A percentile compares a stretch with the other conserved stretches of the same genome.
Evolutionary conservation across 1,284 basidiomycete genomes (phyloP).

Genomic region (Quambalaria eucalypti): DNA sequence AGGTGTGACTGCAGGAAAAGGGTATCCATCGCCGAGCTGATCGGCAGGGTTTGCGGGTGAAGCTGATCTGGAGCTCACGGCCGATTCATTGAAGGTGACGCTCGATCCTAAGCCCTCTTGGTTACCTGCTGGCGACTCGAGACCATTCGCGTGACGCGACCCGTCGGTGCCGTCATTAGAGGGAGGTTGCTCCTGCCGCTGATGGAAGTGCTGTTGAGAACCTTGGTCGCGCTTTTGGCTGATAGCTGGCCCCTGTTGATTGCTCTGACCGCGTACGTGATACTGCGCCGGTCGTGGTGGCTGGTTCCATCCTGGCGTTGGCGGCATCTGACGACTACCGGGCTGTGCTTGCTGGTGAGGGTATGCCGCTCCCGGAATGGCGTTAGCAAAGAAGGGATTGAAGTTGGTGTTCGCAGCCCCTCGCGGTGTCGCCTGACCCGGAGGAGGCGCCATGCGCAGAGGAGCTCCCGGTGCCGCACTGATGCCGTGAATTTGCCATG

Average conservation of each 20-base stretch:
- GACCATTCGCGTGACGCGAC: too few species aligned
- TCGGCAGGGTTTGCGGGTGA: too few species aligned
- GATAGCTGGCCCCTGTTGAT: neutral
- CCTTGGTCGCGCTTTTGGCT: neutral
- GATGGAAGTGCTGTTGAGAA: neutral
- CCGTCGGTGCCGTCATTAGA: too few species aligned
- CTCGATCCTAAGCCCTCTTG: too few species aligned
- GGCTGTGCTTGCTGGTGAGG: neutral
- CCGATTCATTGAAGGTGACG: too few species aligned
- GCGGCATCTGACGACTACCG: neutral
- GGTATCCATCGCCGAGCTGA: too few species aligned
- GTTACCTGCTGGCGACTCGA: too few species aligned
- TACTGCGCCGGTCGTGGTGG: neutral
- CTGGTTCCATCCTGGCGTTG: neutral
- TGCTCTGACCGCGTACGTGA: neutral
- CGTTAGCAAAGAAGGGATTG: neutral
- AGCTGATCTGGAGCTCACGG: too few species aligned
- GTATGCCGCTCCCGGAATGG: too few species aligned
- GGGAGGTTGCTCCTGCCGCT: neutral
- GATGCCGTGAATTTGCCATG: neutral
- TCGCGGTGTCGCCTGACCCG: neutral
- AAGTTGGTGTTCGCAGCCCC: neutral
- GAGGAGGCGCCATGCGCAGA: neutral
- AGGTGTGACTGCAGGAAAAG: neutral
- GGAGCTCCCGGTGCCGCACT: slow-evolving; percentile 3